Evolutionary conservation across 805 yeast species (phyloP), one percentile per base, ranked within the genome.

Genomic region (Wickerhamomyces subpelliculosus): DNA sequence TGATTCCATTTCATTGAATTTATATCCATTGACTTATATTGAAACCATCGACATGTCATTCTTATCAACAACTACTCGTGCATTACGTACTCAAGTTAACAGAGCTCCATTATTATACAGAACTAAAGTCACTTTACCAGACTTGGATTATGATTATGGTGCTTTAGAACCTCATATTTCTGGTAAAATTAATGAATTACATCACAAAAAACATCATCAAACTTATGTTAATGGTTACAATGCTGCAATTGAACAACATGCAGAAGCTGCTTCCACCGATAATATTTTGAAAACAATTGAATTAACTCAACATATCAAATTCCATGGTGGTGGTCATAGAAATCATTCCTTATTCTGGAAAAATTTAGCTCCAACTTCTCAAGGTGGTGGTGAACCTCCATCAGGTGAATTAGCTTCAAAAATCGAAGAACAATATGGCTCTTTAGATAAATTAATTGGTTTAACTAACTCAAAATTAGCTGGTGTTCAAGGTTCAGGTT

Each of bases 401-500:
- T 71, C 74, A 32, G 72, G 85, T 27, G 71, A 72, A 4, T 65
- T 87, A 25, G 75, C 69, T 37, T 63, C 73, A 55, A 79, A 80
- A 45, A 75, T 87, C 43, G 54, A 60, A 35, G 66, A 63, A 31
- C 79, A 83, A 58, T 86, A 72, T 56, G 95, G 95, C 26, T 70
- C 80, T 14, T 64, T 83, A 43, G 95, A 88, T 51, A 70, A 69
- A 40, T 69, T 88, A 62, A 77, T 79, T 43, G 52, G 64, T 29
- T 54, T 73, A 42, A 75, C 89, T 48, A 87, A 86, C 62, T 51
- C 73, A 31, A 75, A 78, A 58, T 67, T 87, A 53, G 94, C 95
- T 27, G 93, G 93, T 41, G 73, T 87, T 52, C 96, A 87, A 67
- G 96, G 96, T 58, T 83, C 95, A 6, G 96, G 96, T 33, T 87